Conservation (phyloP, 1,284 basidiomycete species). For the Cystobasidium sp. region DNA sequence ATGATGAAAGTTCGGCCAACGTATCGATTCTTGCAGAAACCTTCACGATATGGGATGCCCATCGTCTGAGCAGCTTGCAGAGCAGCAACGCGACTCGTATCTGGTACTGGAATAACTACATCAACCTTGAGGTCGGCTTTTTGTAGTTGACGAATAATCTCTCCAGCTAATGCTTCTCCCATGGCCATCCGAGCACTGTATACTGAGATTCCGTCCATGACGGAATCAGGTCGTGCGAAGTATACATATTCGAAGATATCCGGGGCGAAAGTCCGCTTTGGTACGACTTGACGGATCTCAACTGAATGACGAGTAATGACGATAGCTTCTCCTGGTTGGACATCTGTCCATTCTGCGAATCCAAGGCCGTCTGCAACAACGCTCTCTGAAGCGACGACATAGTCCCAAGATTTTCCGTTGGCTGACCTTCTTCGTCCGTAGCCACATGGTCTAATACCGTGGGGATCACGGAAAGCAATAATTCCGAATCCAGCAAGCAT, state of each 20-base stretch:
- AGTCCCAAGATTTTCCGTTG: conserved; percentile 64
- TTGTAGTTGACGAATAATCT: conserved; percentile 75
- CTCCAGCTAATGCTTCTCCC: conserved; percentile 92
- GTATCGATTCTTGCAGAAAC: conserved; percentile 98
- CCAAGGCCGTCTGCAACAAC: conserved; percentile 93
- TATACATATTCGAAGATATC: conserved; percentile 99
- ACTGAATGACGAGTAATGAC: conserved; percentile 83
- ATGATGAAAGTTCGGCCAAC: conserved; percentile 99
- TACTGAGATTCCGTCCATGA: conserved; percentile 95
- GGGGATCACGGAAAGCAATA: conserved; percentile 98
- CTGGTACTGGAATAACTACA: conserved; percentile 98
- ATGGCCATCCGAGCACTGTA: conserved; percentile 99
- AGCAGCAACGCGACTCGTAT: conserved; percentile 94
- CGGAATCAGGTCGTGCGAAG: conserved; percentile 96
- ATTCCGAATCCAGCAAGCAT: conserved; percentile 99
- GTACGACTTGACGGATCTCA: conserved; percentile 72
- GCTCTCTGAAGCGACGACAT: conserved; percentile 92
- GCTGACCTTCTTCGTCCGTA: conserved; percentile 59
- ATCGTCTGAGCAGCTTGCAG: conserved; percentile 92
- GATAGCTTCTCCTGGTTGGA: conserved; percentile 90
- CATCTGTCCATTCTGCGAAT: conserved; percentile 90
- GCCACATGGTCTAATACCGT: conserved; percentile 92
- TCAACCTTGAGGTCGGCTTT: conserved; percentile 68
- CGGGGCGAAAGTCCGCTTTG: conserved; percentile 80
- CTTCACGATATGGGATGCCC: conserved; percentile 90